These are phyloP conservation scores for Ophiostoma fasciatum DNA, from an alignment of 2,329 filamentous ascomycete genomes.

Conservation along the genomic window DNA sequence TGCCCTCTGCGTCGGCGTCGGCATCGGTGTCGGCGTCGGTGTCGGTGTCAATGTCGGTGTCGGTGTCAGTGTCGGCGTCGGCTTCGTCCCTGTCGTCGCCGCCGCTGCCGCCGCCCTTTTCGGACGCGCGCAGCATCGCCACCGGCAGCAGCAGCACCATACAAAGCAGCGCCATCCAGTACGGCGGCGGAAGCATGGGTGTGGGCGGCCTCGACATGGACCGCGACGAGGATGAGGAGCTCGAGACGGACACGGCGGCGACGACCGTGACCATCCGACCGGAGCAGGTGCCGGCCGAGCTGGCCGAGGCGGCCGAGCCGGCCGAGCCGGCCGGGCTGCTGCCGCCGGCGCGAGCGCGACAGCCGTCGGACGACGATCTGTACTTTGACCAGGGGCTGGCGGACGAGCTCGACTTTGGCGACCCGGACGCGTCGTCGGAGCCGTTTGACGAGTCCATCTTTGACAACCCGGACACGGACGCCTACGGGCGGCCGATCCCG, in stretches of 20 bases:
- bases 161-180: too few species aligned
- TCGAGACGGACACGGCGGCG: neutral
- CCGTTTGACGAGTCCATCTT: slow-evolving; percentile 62
- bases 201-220: neutral
- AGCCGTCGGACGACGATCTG: slow-evolving; percentile 41
- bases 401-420: slow-evolving; percentile 30
- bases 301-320: neutral
- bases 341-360: too few species aligned
- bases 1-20: slow-evolving; percentile 11
- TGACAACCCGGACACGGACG: slow-evolving; percentile 50
- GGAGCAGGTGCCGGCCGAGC: neutral
- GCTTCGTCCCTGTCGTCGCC: too few species aligned
- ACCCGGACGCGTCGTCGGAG: slow-evolving; percentile 35
- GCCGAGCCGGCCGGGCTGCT: too few species aligned
- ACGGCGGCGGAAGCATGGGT: neutral
- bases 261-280: slow-evolving; percentile 9
- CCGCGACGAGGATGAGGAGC: neutral
- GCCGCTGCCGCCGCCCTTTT: neutral
- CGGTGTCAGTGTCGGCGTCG: too few species aligned
- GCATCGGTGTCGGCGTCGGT: too few species aligned
- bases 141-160: too few species aligned
- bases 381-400: slow-evolving; percentile 45
- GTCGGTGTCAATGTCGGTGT: too few species aligned
- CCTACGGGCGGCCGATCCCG: slow-evolving; percentile 44
- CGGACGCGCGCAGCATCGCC: too few species aligned